These are phyloP conservation scores for Tylopilus cervinicoccineus DNA, from an alignment of 768 basidiomycete species.

Conservation along the genomic window DNA sequence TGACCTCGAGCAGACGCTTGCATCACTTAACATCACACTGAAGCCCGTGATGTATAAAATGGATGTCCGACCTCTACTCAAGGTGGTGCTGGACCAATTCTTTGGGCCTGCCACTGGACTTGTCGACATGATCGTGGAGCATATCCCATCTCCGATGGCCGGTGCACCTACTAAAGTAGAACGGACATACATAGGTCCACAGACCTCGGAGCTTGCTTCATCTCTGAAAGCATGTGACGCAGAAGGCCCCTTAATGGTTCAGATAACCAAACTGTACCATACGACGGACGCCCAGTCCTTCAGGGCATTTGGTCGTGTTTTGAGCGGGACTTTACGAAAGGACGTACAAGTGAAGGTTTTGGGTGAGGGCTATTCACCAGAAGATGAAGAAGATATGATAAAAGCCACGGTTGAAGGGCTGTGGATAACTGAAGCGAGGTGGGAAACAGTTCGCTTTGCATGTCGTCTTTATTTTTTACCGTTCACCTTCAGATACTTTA, in stretches of 20 bases:
- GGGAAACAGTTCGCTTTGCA: conserved; percentile 13
- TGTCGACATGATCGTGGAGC: conserved; percentile 87
- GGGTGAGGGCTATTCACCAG: conserved; percentile 97
- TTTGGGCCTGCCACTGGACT: conserved; percentile 89
- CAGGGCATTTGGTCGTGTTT: conserved; percentile 90
- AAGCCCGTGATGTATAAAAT: conserved; percentile 97
- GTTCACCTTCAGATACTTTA: conserved; percentile 63
- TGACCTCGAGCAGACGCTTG: conserved; percentile 76
- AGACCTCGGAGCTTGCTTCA: conserved; percentile 71
- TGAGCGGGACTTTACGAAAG: conserved; percentile 85
- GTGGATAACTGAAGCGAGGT: conserved; percentile 92
- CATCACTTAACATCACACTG: conserved; percentile 72
- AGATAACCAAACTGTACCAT: conserved; percentile 92
- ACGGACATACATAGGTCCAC: conserved; percentile 83
- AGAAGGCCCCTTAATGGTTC: conserved; percentile 87
- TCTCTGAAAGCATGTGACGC: conserved; percentile 83
- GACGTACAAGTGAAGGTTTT: conserved; percentile 91
- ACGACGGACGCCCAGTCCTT: conserved; percentile 96
- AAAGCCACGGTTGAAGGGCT: conserved; percentile 78
- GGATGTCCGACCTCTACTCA: conserved; percentile 93
- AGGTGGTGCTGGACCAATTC: conserved; percentile 92
- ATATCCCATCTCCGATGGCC: conserved; percentile 78
- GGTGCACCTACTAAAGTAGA: conserved; percentile 67
- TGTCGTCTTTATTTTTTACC: not conserved
- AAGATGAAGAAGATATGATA: conserved; percentile 99